Evolutionary conservation across 257 asterid species (phyloP), one percentile per base, ranked within the genome.

Genomic region (Nicotiana benthamiana): DNA sequence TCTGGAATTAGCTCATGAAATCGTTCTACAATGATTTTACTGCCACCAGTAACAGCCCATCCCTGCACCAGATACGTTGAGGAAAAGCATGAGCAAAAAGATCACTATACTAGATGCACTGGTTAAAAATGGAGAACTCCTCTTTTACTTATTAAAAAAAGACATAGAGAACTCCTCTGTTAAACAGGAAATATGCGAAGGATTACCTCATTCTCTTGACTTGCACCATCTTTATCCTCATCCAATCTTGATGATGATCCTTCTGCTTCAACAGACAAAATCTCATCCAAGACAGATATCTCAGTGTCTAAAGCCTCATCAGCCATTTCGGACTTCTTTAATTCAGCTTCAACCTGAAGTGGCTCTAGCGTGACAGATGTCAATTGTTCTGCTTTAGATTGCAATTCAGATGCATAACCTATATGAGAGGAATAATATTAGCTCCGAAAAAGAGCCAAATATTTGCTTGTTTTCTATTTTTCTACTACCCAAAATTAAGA

Each of bases 1-100:
- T 96, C 99, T 66, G 99, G 99, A 83, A 96, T 91, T 83, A 96
- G 97, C 82, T 91, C 96, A 78, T 89, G 84, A 87, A 96, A 96
- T 54, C 86, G 83, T 80, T 91, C 91, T 22, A 88, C 93, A 65
- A 96, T 92, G 82, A 87, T 89, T 82, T 90, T 93, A 83, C 87
- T 84, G 57, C 83, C 89, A 80, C 92, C 96, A 64, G 82, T 83
- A 84, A 90, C 89, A 85, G 88, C 98, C 97, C 97, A 94, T 72
- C 84, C 93, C 99, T 96, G 83, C 78, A 75, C 79, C 80, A 63
- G 80, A 79, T 80, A 54, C 77, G 79, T 80, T 43, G 56, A 76
- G 15, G 30, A 51, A 79, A 67, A 81, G 5, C 18, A 28, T 32
- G 56, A 65, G 11, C 53, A 63, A 16, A 66, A 46, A 15, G 56